Conservation (phyloP, 2,329 filamentous ascomycete species). For the Sordariomycetes sp. region DNA sequence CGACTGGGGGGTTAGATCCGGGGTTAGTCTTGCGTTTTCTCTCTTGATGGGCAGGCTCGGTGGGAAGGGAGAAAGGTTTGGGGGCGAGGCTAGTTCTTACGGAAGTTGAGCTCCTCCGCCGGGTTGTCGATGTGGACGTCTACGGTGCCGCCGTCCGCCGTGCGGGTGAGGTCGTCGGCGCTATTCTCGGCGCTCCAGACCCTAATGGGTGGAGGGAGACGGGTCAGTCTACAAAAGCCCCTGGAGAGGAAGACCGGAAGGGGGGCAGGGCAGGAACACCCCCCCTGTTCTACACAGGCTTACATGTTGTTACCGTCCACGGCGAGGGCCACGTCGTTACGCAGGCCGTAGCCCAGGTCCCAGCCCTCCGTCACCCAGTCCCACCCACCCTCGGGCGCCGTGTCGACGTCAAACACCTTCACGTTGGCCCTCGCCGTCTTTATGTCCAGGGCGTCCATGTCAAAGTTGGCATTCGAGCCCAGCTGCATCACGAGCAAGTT, state of each 20-base stretch:
- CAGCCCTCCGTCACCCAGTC: constrained; percentile 27
- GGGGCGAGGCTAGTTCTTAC: constrained; percentile 16
- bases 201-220: constrained; percentile 8
- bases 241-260: not conserved
- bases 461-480: constrained; percentile 26
- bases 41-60: too few relatives aligned
- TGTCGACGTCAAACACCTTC: constrained; percentile 28
- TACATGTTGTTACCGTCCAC: constrained; percentile 27
- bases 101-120: constrained; percentile 55
- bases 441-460: constrained; percentile 20
- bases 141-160: constrained; percentile 26
- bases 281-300: not conserved
- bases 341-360: constrained; percentile 31
- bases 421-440: constrained; percentile 25
- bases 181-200: constrained; percentile 41
- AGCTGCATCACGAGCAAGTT: constrained; percentile 26
- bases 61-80: not conserved
- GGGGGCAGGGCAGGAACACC: not conserved
- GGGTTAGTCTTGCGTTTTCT: not conserved
- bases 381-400: constrained; percentile 21
- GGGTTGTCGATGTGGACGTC: constrained; percentile 52
- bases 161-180: constrained; percentile 41
- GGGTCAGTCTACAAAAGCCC: not conserved
- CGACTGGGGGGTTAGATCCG: constrained; percentile 11
- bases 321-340: constrained; percentile 52